Evolutionary conservation across 352 stramenopile species (phyloP).

Genomic region (Phytophthora pisi): DNA sequence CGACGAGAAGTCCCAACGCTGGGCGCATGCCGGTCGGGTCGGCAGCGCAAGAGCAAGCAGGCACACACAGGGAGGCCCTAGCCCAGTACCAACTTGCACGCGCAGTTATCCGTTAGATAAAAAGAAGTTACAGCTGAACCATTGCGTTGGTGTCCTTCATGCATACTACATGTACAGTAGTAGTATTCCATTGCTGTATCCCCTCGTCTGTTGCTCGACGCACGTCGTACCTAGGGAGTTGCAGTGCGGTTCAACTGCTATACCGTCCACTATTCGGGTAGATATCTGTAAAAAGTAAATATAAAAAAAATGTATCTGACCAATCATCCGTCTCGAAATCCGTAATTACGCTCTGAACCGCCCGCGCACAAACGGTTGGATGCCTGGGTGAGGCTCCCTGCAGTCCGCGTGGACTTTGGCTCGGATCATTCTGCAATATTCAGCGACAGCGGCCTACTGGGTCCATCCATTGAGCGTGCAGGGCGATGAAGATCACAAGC

Average conservation of each 20-base stretch:
- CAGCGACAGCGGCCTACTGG: background rate
- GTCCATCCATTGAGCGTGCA: constrained; percentile 23
- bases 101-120: constrained; percentile 39
- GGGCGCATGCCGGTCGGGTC: constrained; percentile 23
- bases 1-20: constrained; percentile 19
- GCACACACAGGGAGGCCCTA: constrained; percentile 6
- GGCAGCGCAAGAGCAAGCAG: constrained; percentile 16
- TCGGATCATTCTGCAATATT: constrained; percentile 37
- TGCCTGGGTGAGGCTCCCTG: background rate
- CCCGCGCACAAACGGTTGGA: constrained; percentile 27
- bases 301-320: background rate
- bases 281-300: constrained; percentile 1
- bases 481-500: constrained; percentile 85
- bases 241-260: constrained; percentile 3
- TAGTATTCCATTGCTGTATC: background rate
- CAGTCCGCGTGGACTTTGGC: background rate
- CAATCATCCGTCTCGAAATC: background rate
- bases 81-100: constrained; percentile 10
- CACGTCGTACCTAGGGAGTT: background rate
- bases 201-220: background rate
- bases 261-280: constrained; percentile 7
- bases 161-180: too few species aligned
- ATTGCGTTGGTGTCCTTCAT: background rate
- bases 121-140: constrained; percentile 29
- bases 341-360: constrained; percentile 7